Conservation (phyloP, 345 rosid species). For the Citrus reticulata region DNA sequence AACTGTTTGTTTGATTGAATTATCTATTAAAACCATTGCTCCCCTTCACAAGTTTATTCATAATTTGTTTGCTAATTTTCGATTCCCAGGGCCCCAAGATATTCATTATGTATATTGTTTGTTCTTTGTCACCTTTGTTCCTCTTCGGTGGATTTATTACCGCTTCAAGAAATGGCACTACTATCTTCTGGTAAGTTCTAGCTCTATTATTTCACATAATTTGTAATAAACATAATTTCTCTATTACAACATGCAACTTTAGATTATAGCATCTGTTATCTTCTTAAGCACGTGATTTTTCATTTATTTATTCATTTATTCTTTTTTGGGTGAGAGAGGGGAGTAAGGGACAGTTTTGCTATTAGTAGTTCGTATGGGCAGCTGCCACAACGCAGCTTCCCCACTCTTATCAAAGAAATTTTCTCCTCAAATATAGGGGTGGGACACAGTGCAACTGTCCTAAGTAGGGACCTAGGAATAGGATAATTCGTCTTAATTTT, state of each 20-base stretch:
- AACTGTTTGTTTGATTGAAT: neutral
- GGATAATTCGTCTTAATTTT: neutral
- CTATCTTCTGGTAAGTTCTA: conserved; percentile 77
- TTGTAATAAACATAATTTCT: no score
- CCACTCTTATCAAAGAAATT: no score
- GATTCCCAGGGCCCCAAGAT: conserved; percentile 76
- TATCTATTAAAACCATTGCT: neutral
- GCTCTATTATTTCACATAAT: neutral
- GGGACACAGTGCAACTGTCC: no score
- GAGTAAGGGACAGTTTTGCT: no score
- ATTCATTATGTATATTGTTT: conserved; percentile 79
- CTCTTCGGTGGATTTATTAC: conserved; percentile 95
- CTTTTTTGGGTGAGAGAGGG: no score
- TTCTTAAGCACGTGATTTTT: neutral
- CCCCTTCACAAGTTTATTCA: neutral
- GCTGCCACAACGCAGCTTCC: no score
- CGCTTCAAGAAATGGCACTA: conserved; percentile 98
- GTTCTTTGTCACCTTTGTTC: conserved; percentile 79
- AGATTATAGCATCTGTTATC: neutral
- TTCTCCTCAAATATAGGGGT: no score
- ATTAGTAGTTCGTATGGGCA: no score
- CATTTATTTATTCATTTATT: neutral
- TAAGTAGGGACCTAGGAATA: no score
- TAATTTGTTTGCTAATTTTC: conserved; percentile 5
- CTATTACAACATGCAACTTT: neutral